phyloP scores from a whole-genome alignment of 108 stramenopile genomes.

The Nannochloropsis oceanica region DNA sequence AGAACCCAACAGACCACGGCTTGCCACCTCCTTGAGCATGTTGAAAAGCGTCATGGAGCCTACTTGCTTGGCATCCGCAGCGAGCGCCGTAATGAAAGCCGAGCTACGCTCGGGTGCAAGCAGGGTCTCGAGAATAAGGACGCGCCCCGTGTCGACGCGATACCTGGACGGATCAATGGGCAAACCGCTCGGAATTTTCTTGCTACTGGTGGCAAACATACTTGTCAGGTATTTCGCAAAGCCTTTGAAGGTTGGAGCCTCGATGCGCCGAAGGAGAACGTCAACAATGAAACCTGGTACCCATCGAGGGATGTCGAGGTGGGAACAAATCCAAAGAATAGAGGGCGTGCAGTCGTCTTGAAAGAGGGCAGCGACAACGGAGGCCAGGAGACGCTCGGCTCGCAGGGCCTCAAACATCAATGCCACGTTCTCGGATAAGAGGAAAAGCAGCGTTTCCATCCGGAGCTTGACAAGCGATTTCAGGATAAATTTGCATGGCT shows the following conservation, averaged over 20 bases:
- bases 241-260: background rate
- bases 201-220: background rate
- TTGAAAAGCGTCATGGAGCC: background rate
- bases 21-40: background rate
- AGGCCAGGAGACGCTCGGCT: background rate
- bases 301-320: background rate
- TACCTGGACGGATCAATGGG: background rate
- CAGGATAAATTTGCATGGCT: too few relatives aligned
- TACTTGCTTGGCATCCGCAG: background rate
- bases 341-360: background rate
- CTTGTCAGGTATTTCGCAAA: background rate
- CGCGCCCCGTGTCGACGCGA: background rate
- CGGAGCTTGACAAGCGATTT: too few relatives aligned
- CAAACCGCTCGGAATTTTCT: background rate
- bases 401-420: background rate
- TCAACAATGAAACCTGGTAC: background rate
- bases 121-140: background rate
- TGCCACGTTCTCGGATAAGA: background rate
- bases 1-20: background rate
- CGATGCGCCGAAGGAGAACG: background rate
- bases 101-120: background rate
- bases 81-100: background rate
- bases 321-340: background rate
- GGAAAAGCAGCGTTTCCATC: too few relatives aligned
- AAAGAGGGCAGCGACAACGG: background rate